phyloP scores from a whole-genome alignment of 139 green algal species.

The Choricystis sp. region DNA sequence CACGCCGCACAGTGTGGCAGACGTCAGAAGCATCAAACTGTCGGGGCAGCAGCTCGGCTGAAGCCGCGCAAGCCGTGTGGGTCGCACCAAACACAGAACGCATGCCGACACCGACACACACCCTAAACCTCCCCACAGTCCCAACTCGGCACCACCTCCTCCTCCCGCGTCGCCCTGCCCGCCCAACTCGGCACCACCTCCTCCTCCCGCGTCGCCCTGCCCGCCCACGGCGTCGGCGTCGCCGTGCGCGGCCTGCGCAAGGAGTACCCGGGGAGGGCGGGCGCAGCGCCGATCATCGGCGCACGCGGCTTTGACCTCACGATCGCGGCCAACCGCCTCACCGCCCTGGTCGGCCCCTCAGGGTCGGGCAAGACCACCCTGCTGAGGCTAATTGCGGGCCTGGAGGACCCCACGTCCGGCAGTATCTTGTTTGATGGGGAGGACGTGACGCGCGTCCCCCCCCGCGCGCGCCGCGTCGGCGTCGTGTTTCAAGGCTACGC shows the following conservation, averaged over 20 bases:
- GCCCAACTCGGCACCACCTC: not conserved
- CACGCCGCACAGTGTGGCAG: no score
- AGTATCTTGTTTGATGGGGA: conserved; percentile 56
- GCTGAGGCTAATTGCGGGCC: conserved; percentile 61
- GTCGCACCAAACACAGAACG: no score
- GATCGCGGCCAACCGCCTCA: conserved; percentile 9
- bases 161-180: not conserved
- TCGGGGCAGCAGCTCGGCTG: no score
- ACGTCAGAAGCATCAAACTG: no score
- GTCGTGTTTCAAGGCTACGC: conserved; percentile 81
- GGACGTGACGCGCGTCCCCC: conserved; percentile 24
- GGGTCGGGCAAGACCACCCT: conserved; percentile 72
- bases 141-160: no score
- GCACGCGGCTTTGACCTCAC: not conserved
- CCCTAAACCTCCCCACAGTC: no score
- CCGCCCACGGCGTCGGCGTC: not conserved
- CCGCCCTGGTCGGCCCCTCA: conserved; percentile 57
- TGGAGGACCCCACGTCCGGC: conserved; percentile 50
- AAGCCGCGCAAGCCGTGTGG: no score
- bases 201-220: not conserved
- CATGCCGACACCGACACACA: no score
- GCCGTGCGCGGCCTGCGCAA: not conserved
- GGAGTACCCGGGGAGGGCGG: not conserved
- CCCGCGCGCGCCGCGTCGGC: conserved; percentile 43
- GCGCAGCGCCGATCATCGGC: not conserved